phyloP scores from a whole-genome alignment of 345 rosid genomes.

The Populus ilicifolia region DNA sequence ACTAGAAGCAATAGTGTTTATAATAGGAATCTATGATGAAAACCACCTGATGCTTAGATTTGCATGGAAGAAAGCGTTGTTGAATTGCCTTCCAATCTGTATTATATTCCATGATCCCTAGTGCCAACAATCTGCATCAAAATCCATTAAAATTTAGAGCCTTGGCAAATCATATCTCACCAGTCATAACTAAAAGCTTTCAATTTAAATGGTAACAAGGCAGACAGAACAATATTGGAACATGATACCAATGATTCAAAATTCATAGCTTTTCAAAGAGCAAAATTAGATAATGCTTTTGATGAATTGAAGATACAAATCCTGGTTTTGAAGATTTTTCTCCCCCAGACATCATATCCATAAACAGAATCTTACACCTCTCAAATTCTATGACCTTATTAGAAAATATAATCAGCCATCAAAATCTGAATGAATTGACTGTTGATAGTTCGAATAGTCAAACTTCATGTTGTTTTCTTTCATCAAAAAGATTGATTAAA shows the following conservation, averaged over 20 bases:
- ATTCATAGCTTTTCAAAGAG: too few species aligned
- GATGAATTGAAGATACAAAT: neutral
- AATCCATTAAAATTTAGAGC: constrained; percentile 9
- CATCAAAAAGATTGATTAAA: too few species aligned
- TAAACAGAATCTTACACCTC: neutral
- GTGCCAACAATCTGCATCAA: constrained; percentile 65
- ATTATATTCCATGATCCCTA: constrained; percentile 84
- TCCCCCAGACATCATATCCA: neutral
- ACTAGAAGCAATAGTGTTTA: neutral
- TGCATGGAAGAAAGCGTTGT: constrained; percentile 93
- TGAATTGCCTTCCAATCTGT: constrained; percentile 94
- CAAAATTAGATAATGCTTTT: neutral
- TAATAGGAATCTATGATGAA: neutral
- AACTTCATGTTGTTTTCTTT: neutral
- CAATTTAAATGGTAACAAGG: neutral
- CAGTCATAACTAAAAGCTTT: neutral
- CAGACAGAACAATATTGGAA: neutral
- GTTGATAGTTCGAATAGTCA: neutral
- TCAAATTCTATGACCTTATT: neutral
- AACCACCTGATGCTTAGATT: constrained; percentile 86
- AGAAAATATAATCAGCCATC: neutral
- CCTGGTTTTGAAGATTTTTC: neutral
- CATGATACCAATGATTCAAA: neutral
- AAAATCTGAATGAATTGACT: neutral
- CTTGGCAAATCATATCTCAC: neutral